Base-by-base conservation (phyloP, 306 rosid species). In the Hylodesmum podocarpum region DNA sequence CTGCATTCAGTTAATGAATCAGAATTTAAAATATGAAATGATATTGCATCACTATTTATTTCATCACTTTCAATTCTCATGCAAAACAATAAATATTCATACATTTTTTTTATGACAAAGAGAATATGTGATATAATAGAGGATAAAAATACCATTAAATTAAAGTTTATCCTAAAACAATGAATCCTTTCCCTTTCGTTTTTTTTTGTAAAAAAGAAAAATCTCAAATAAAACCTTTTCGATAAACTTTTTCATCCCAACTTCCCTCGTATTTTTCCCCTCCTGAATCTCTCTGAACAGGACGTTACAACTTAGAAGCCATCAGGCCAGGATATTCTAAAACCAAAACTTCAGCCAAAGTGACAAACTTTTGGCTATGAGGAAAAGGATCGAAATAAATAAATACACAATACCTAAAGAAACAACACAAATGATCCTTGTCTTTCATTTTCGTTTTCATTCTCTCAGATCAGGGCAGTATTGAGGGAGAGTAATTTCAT, bases 321-420 rank as follows among this genome's bases (percentile, higher is more conserved):
- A n/a, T 12, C 27, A 46, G 22, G 53, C 39, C 49, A n/a, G 44
- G 71, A 57, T 24, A 41, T 58, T 72, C 80, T 57, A 58, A 66
- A 75, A 76, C 61, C 61, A 69, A 58, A 37, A 36, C 46, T 49
- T 19, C 34, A 41, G 65, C 66, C 36, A 8, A 57, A 73, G 65
- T 31, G 55, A 80, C 75, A 66, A 80, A 46, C 57, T 58, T 57
- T 75, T 76, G 59, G 24, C 59, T 81, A 36, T 75, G 77, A 47
- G 50, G n/a, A 57, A 67, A n/a, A 7, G 2, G 21, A n/a, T 29
- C 3, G 65, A 51, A 66, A 53, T 7, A 50, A 72, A 39, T n/a
- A 34, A 6, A 54, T 14, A 24, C n/a, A n/a, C n/a, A n/a, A n/a
- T 25, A n/a, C 44, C 72, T 5, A 44, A 37, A 37, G 51, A 41